Evolutionary conservation across 2,329 filamentous ascomycete genomes (phyloP), one percentile per base, ranked within the genome.

Genomic region (Aspergillus japonicus): DNA sequence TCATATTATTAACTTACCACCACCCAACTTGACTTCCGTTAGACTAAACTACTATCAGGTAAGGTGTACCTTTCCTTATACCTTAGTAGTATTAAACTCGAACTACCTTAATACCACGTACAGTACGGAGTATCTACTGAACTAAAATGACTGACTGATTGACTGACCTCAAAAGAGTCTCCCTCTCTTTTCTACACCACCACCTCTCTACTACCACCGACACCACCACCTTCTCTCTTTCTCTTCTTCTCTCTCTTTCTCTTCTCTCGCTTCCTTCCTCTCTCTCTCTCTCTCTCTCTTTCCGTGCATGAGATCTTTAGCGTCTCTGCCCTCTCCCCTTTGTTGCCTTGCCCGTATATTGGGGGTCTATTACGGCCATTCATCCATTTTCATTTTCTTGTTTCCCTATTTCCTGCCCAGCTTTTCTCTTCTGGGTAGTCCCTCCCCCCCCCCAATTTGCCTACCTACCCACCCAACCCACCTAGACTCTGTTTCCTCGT

Each of bases 291-390:
- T 48, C 42, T 42, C 50, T 57, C 48, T 6, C 39, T 48, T 51
- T 19, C 42, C 49, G 35, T 52, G 44, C 47, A 54, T 50, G 44
- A 54, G 54, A 57, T 60, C 58, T 48, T 59, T 44, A 50, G 2
- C 54, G 33, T 58, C 39, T 52, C 49, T 54, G 44, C 52, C 14
- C 29, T 50, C 35, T 39, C 62, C 58, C 51, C 59, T 59, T 58
- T 60, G 48, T 62, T 59, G 39, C 47, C 53, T 62, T 57, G 47
- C 47, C 57, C 52, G 53, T 54, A 61, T 42, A 52, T 58, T 57
- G 60, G 60, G 58, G 47, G 54, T 54, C 50, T 47, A 47, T 35
- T 23, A 19, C n/a, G 35, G 42, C 33, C 24, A 47, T 57, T 48
- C 48, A 23, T 29, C 19, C 5, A 16, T 29, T 33, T 55, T 11